phyloP scores from a whole-genome alignment of 2,329 filamentous ascomycete genomes.

The Trichoderma afroharzianum region DNA sequence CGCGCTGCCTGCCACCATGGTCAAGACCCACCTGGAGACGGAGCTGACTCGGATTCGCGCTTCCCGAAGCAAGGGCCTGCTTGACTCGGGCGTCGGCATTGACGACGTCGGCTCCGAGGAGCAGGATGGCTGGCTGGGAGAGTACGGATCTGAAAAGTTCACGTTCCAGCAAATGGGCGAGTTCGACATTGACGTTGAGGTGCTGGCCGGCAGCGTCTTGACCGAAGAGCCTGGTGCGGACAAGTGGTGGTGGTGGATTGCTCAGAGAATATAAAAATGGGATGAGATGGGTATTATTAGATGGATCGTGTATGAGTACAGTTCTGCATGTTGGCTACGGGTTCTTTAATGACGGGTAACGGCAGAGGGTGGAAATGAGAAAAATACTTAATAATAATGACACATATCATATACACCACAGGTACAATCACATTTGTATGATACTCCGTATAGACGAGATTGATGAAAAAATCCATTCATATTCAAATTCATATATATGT shows the following conservation, averaged over 20 bases:
- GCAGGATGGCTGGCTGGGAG: conserved; percentile 79
- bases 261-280: conserved; percentile 58
- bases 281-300: background rate
- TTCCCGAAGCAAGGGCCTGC: conserved; percentile 73
- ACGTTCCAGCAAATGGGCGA: conserved; percentile 79
- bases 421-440: background rate
- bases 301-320: conserved; percentile 18
- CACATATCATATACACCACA: background rate
- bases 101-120: conserved; percentile 63
- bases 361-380: background rate
- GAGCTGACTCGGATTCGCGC: conserved; percentile 77
- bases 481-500: background rate
- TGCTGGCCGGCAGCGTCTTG: conserved; percentile 69
- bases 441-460: background rate
- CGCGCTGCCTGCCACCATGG: conserved; percentile 73
- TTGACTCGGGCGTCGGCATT: conserved; percentile 74
- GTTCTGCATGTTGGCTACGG: background rate
- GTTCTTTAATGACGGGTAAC: background rate
- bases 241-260: conserved; percentile 91
- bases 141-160: conserved; percentile 74
- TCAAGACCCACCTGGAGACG: conserved; percentile 70
- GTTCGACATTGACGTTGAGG: conserved; percentile 73
- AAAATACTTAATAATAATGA: conserved; percentile 13
- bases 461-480: background rate
- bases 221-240: conserved; percentile 67